These are phyloP conservation scores for Myxozyma mucilagina DNA, from an alignment of 805 yeast genomes.

Conservation along the genomic window DNA sequence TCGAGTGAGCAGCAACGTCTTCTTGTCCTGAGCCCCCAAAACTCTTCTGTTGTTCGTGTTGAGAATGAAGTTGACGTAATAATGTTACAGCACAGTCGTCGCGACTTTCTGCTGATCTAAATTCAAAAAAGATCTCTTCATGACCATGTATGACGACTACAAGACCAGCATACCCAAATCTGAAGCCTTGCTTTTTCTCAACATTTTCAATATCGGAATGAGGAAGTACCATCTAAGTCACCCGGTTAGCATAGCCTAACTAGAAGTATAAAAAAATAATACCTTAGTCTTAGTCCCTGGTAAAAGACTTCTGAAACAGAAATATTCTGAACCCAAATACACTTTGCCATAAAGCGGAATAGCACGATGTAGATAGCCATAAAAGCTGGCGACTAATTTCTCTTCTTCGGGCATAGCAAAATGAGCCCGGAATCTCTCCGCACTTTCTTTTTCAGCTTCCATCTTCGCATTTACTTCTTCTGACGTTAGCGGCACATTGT, in stretches of 20 bases:
- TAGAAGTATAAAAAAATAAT: background rate
- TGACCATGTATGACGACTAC: slow-evolving; percentile 69
- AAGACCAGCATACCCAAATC: slow-evolving; percentile 68
- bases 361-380: slow-evolving; percentile 64
- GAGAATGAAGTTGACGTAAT: slow-evolving; percentile 50
- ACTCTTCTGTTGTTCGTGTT: too few relatives aligned
- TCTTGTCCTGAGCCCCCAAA: background rate
- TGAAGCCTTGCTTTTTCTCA: slow-evolving; percentile 63
- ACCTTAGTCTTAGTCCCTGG: slow-evolving; percentile 70
- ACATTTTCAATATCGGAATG: slow-evolving; percentile 69
- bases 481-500: slow-evolving; percentile 34
- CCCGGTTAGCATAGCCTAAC: background rate
- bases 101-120: slow-evolving; percentile 60
- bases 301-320: slow-evolving; percentile 79
- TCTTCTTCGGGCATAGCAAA: slow-evolving; percentile 62
- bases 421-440: slow-evolving; percentile 60
- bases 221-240: slow-evolving; percentile 68
- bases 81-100: slow-evolving; percentile 66
- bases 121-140: slow-evolving; percentile 77
- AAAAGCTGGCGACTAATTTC: slow-evolving; percentile 64
- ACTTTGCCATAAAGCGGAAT: slow-evolving; percentile 83
- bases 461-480: slow-evolving; percentile 41
- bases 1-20: background rate
- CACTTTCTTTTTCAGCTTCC: slow-evolving; percentile 42
- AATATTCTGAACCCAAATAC: slow-evolving; percentile 62